Evolutionary conservation across 2,329 filamentous ascomycete genomes (phyloP), one percentile per base, ranked within the genome.

Genomic region (Gnomoniopsis smithogilvyi): DNA sequence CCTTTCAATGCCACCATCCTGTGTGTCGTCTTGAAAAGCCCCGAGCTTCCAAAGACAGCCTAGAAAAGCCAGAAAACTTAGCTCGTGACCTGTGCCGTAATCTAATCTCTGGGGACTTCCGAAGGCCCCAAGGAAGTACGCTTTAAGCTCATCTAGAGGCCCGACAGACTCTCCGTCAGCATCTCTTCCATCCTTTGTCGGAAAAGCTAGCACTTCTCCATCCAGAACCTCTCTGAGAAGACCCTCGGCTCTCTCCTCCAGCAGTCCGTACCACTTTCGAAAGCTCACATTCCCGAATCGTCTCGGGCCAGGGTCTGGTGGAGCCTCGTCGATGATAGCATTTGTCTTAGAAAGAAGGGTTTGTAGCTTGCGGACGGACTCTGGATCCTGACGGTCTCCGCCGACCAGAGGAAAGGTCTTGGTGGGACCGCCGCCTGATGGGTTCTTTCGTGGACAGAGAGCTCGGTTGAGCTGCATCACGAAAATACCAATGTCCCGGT

Each of bases 231-330:
- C 77, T 43, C 77, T 71, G 26, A 93, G 73, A 2, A 94, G 75
- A 12, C 65, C 74, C 3, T 82, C 73, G 1, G 84, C 74, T 17
- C 82, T 78, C 56, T 84, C 80, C 65, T 88, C 85, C 14, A 95
- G 78, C 33, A 92, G 74, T 51, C 82, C 77, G 71, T 89, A 84
- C 94, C 95, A 99, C 65, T 80, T 90, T 33, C 93, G 83, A 73
- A 96, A 99, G 67, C 90, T 94, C 49, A 91, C 79, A 71, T 99
- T 99, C 36, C 95, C 95, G 70, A 98, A 99, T 63, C 95, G 83
- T 55, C 94, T 82, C 19, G 94, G 93, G 15, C 93, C 93, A 7
- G 86, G 85, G 67, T 96, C 90, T 0, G 94, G 94, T 1, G 93
- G 94, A 1, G 87, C 90, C 68, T 93, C 86, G 17, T 89, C 84